Conservation (phyloP, 1,139 yeast genomes). For the Geotrichum phurueaensis region DNA sequence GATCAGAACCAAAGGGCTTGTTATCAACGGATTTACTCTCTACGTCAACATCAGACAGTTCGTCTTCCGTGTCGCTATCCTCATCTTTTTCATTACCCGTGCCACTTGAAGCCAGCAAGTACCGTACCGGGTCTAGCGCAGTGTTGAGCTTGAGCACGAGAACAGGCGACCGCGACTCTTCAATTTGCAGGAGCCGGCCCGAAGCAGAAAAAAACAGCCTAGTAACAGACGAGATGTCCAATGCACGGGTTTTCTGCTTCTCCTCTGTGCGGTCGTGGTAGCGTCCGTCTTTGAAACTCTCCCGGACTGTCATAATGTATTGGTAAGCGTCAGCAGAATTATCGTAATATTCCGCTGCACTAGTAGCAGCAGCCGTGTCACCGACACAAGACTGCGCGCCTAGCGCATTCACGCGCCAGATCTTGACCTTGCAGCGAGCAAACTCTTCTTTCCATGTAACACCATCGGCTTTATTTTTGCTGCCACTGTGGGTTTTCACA, state of each 20-base stretch:
- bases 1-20: slow-evolving; percentile 10
- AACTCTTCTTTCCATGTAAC: slow-evolving; percentile 72
- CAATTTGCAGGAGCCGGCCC: slow-evolving; percentile 59
- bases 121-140: slow-evolving; percentile 22
- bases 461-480: slow-evolving; percentile 25
- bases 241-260: slow-evolving; percentile 30
- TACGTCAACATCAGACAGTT: slow-evolving; percentile 24
- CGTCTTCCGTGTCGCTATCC: slow-evolving; percentile 13
- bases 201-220: slow-evolving; percentile 68
- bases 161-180: slow-evolving; percentile 63
- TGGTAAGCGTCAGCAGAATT: slow-evolving; percentile 28
- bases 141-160: slow-evolving; percentile 52
- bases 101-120: background rate
- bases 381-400: slow-evolving; percentile 7
- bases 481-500: slow-evolving; percentile 36
- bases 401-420: slow-evolving; percentile 34
- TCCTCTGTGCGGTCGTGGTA: slow-evolving; percentile 58
- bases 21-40: slow-evolving; percentile 24
- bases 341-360: slow-evolving; percentile 2
- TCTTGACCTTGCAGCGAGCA: slow-evolving; percentile 49
- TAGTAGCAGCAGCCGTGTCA: background rate
- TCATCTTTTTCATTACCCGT: background rate
- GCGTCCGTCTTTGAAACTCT: slow-evolving; percentile 65
- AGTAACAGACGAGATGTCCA: slow-evolving; percentile 44
- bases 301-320: slow-evolving; percentile 48